Percentiles rank a stretch among this genome's conserved stretches.
Conservation (phyloP, 1,139 yeast species). For the Yamadazyma dendronema region DNA sequence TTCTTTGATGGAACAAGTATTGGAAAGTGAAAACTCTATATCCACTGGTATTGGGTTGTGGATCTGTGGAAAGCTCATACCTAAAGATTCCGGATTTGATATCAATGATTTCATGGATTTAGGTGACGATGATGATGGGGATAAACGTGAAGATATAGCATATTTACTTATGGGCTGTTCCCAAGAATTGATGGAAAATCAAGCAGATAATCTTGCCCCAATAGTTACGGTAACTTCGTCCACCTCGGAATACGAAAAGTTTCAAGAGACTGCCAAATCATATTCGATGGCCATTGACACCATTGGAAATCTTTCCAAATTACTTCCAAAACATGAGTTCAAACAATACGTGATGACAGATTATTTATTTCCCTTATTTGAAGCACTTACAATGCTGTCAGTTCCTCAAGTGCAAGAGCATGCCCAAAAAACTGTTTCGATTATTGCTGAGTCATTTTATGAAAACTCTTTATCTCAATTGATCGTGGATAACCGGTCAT, state of each 20-base stretch:
- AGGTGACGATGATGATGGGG: constrained; percentile 16
- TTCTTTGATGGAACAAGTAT: constrained; percentile 13
- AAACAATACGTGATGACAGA: constrained; percentile 32
- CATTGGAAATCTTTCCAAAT: constrained; percentile 25
- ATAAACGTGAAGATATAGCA: constrained; percentile 16
- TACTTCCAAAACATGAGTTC: constrained; percentile 26
- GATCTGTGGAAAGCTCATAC: constrained; percentile 20
- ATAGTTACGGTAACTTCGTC: not conserved
- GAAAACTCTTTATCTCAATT: constrained; percentile 54
- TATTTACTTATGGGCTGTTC: constrained; percentile 17
- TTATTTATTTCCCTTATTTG: constrained; percentile 32
- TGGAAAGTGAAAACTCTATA: not conserved
- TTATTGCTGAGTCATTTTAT: constrained; percentile 54
- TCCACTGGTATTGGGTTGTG: constrained; percentile 25
- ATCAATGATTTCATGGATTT: constrained; percentile 20
- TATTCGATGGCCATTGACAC: constrained; percentile 32
- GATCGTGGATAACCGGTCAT: constrained; percentile 71
- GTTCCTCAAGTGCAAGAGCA: constrained; percentile 30
- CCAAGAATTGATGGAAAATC: constrained; percentile 20
- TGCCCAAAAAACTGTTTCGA: constrained; percentile 25
- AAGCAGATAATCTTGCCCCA: not conserved
- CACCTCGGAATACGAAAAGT: constrained; percentile 12
- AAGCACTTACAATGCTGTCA: constrained; percentile 31
- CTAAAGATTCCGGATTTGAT: not conserved
- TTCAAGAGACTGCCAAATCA: constrained; percentile 13